phyloP scores from a whole-genome alignment of 345 rosid genomes.

The Corchorus capsularis region DNA sequence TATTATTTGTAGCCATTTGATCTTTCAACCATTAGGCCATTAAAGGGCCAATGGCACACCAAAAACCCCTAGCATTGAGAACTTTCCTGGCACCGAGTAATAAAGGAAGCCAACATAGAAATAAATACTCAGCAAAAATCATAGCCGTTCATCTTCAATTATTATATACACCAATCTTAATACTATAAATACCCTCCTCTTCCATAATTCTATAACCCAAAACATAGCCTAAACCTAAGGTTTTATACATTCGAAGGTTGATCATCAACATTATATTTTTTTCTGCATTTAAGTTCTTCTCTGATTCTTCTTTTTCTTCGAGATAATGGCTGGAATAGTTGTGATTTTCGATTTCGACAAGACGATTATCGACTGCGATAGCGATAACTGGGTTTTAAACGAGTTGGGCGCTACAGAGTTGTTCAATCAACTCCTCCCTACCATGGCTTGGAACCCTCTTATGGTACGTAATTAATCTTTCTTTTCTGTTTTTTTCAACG shows the following conservation, averaged over 20 bases:
- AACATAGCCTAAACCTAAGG: background rate
- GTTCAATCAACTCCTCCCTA: constrained; percentile 79
- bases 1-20: background rate
- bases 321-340: constrained; percentile 40
- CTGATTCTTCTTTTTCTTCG: too few relatives aligned
- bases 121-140: background rate
- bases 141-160: background rate
- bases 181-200: background rate
- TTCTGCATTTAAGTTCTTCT: background rate
- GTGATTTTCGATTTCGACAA: constrained; percentile 84
- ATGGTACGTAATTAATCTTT: constrained; percentile 64
- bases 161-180: background rate
- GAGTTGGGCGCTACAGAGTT: constrained; percentile 67
- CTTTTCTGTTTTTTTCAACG: background rate
- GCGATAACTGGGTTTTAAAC: constrained; percentile 83
- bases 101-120: background rate
- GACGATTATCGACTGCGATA: constrained; percentile 81
- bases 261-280: background rate
- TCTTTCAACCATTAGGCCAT: background rate
- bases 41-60: background rate
- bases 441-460: constrained; percentile 89
- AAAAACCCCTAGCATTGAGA: background rate
- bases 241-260: background rate
- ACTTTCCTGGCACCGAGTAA: background rate
- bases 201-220: background rate